Conservation (phyloP, 2,329 filamentous ascomycete species). For the Colletotrichum gigasporum region DNA sequence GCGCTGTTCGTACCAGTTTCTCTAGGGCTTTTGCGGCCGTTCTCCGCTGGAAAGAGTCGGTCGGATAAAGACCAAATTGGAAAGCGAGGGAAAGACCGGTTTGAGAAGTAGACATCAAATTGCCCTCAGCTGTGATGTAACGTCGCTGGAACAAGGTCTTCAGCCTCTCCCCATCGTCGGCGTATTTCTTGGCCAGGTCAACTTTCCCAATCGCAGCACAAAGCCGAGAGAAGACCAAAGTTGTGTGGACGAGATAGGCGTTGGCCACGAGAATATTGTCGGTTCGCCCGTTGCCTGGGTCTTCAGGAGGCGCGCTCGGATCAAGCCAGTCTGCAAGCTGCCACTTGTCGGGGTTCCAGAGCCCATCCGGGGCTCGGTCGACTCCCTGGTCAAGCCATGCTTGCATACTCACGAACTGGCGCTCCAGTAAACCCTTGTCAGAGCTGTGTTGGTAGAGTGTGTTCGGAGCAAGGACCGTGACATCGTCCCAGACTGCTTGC, state of each 20-base stretch:
- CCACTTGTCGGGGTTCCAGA: slow-evolving; percentile 25
- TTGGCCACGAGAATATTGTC: slow-evolving; percentile 21
- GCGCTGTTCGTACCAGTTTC: slow-evolving; percentile 14
- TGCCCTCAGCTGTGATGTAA: slow-evolving; percentile 26
- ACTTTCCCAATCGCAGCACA: not conserved
- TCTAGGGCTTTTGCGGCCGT: slow-evolving; percentile 17
- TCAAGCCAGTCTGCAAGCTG: slow-evolving; percentile 28
- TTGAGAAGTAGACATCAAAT: slow-evolving; percentile 22
- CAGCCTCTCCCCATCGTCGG: not conserved
- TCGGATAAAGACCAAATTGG: slow-evolving; percentile 21
- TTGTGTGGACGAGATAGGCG: slow-evolving; percentile 17
- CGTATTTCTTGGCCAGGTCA: not conserved
- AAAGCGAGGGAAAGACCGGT: slow-evolving; percentile 20
- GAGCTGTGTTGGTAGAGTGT: slow-evolving; percentile 21
- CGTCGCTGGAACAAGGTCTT: slow-evolving; percentile 8
- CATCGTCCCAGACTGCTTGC: slow-evolving; percentile 27
- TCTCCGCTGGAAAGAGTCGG: not conserved
- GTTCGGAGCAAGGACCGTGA: slow-evolving; percentile 9
- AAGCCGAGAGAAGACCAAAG: slow-evolving; percentile 2
- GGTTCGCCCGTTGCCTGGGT: slow-evolving; percentile 18
- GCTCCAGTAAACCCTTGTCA: slow-evolving; percentile 10
- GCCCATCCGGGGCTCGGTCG: slow-evolving; percentile 18
- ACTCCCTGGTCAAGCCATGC: slow-evolving; percentile 23
- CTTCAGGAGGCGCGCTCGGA: slow-evolving; percentile 21
- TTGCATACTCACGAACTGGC: slow-evolving; percentile 20